A percentile compares a stretch with the other conserved stretches of the same genome.
Conservation (phyloP, 352 stramenopile species). For the Thraustochytrium striatum region DNA sequence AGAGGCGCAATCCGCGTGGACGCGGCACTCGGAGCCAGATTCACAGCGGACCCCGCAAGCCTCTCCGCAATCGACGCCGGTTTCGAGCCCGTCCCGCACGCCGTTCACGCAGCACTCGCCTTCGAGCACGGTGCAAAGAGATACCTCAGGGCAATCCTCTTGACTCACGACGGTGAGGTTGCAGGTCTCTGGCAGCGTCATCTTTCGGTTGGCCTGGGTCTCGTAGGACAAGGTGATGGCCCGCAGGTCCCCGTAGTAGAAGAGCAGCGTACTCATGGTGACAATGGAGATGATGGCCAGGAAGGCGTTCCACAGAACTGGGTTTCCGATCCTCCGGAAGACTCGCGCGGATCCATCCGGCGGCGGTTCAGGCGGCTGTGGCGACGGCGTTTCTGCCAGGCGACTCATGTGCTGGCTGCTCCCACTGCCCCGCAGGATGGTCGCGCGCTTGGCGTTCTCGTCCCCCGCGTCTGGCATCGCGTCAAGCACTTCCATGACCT, state of each 20-base stretch:
- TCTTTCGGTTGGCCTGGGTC: not conserved
- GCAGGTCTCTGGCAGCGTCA: not conserved
- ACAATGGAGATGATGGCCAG: not conserved
- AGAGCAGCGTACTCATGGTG: not conserved
- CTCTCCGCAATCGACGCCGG: constrained; percentile 6
- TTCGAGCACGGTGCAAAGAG: not conserved
- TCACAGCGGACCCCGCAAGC: constrained; percentile 24
- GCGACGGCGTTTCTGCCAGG: no score
- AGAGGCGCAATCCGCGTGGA: not conserved
- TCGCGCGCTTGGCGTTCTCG: no score
- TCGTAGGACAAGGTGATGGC: not conserved
- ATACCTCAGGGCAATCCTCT: not conserved
- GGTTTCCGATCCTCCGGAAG: no score
- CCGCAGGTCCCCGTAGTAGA: not conserved
- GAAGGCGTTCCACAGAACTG: not conserved
- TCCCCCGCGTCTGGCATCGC: no score
- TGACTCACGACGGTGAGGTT: not conserved
- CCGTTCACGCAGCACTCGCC: constrained; percentile 27
- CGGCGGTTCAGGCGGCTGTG: no score
- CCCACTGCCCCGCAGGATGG: no score
- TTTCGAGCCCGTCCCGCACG: not conserved
- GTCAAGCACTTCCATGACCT: no score
- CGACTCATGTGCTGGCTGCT: no score
- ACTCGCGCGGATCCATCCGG: no score
- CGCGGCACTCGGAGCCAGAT: not conserved